Base-by-base conservation (phyloP, 2,329 filamentous ascomycete species). In the Ascosphaera aggregata region DNA sequence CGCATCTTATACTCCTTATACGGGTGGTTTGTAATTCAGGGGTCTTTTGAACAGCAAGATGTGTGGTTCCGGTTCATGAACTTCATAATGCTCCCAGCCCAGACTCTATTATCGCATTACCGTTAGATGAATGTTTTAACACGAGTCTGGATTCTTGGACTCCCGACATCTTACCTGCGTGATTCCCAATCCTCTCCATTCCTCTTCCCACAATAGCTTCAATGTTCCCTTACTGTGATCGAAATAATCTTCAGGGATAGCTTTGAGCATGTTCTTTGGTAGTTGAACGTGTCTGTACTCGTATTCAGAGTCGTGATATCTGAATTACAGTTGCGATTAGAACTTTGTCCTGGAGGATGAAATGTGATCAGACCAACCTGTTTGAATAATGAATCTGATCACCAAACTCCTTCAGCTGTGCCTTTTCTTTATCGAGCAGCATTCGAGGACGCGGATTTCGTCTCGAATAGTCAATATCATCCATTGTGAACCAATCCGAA, bases 81-180 rank as follows among this genome's bases (percentile, higher is more conserved):
- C 89, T 60, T 98, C 89, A 56, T 98, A 98, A 59, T 98, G 89
- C 58, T 95, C 86, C 89, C 89, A 98, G 42, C 89, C 89, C 51
- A 98, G 66, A 65, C 86, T 95, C 85, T 95, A 54, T 38, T n/a
- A n/a, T n/a, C n/a, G n/a, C n/a, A 18, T 22, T 9, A 40, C 31
- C 24, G 34, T 22, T 37, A 9, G 34, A 24, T 17, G 32, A 34
- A 20, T 18, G 3, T 2, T 5, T 32, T 22, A 36, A n/a, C 9
- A 9, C 18, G 4, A 15, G 20, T n/a, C 40, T 31, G 16, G 7
- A 17, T 17, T 18, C 11, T 7, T 11, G 7, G 13, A 39, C 37
- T 66, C n/a, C n/a, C n/a, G n/a, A n/a, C n/a, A n/a, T n/a, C n/a
- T 37, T 63, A 92, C 84, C 75, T 93, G 86, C 47, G 89, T 98